These are phyloP conservation scores for Lyophyllum shimeji DNA, from an alignment of 768 basidiomycete species.

Conservation along the genomic window DNA sequence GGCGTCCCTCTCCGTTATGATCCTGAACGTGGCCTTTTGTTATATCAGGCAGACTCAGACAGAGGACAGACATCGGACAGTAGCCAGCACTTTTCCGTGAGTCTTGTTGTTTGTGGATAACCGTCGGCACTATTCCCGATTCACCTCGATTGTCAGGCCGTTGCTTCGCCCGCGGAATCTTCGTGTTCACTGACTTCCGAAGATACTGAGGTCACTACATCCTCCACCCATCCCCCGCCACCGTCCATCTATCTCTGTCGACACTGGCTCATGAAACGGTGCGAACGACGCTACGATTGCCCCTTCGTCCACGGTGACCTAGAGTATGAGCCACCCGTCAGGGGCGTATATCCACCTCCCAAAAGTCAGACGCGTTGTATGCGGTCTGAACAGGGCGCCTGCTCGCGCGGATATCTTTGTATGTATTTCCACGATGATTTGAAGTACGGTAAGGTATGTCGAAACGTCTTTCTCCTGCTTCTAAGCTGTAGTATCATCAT, in stretches of 20 bases:
- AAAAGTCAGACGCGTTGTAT: background rate
- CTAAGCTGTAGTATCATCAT: background rate
- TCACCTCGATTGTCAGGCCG: background rate
- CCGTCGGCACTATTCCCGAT: background rate
- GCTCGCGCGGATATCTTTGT: constrained; percentile 10
- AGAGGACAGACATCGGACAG: constrained; percentile 10
- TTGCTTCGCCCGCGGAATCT: constrained; percentile 1
- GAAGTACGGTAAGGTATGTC: constrained; percentile 7
- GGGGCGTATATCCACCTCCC: constrained; percentile 8
- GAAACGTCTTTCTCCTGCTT: background rate
- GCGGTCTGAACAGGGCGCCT: background rate
- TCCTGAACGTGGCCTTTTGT: constrained; percentile 1
- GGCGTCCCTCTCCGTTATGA: constrained; percentile 3
- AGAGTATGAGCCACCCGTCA: constrained; percentile 14
- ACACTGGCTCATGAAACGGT: constrained; percentile 19
- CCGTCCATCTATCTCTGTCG: constrained; percentile 7
- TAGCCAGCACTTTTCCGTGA: constrained; percentile 3
- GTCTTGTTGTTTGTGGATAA: background rate
- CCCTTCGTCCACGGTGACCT: constrained; percentile 13
- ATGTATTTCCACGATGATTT: constrained; percentile 5
- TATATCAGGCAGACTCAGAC: background rate
- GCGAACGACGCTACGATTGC: constrained; percentile 22
- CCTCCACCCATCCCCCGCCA: constrained; percentile 8
- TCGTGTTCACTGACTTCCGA: constrained; percentile 10
- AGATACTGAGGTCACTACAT: background rate